phyloP scores from a whole-genome alignment of 768 basidiomycete species.

The Amanita jacksonii region DNA sequence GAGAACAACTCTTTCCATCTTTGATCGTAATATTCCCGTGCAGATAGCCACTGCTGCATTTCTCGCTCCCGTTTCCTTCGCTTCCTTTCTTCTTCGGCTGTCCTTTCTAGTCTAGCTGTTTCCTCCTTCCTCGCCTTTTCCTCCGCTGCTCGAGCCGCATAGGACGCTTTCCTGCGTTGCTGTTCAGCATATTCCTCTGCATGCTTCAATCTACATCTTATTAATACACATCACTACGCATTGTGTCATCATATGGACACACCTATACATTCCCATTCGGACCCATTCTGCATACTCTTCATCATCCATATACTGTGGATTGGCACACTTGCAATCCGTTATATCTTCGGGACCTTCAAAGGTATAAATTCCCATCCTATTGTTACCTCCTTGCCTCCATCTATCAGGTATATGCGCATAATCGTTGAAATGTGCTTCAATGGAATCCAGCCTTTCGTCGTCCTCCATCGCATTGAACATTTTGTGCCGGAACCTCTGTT shows the following conservation, averaged over 20 bases:
- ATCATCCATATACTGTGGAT: slow-evolving; percentile 57
- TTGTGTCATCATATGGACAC: slow-evolving; percentile 14
- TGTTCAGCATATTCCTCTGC: slow-evolving; percentile 58
- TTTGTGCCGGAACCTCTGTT: slow-evolving; percentile 60
- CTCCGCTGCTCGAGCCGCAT: slow-evolving; percentile 41
- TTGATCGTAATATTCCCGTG: slow-evolving; percentile 43
- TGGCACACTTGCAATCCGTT: slow-evolving; percentile 33
- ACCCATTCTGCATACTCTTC: slow-evolving; percentile 88
- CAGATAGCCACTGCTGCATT: slow-evolving; percentile 30
- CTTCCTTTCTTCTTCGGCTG: slow-evolving; percentile 42
- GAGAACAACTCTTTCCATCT: slow-evolving; percentile 47
- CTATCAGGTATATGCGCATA: slow-evolving; percentile 67
- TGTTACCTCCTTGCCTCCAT: slow-evolving; percentile 35
- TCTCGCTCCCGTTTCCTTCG: slow-evolving; percentile 40
- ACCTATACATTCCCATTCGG: slow-evolving; percentile 79
- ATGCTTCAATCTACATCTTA: slow-evolving; percentile 47
- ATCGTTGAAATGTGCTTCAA: slow-evolving; percentile 56
- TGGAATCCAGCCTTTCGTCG: slow-evolving; percentile 55
- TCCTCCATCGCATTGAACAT: slow-evolving; percentile 65
- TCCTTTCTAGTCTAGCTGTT: slow-evolving; percentile 38
- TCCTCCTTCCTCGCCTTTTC: slow-evolving; percentile 47
- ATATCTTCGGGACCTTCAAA: slow-evolving; percentile 18
- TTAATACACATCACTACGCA: slow-evolving; percentile 1
- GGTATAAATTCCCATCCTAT: slow-evolving; percentile 16
- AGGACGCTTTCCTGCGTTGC: slow-evolving; percentile 42